Conservation (phyloP, 768 basidiomycete genomes). For the Agrocybe pediades region DNA sequence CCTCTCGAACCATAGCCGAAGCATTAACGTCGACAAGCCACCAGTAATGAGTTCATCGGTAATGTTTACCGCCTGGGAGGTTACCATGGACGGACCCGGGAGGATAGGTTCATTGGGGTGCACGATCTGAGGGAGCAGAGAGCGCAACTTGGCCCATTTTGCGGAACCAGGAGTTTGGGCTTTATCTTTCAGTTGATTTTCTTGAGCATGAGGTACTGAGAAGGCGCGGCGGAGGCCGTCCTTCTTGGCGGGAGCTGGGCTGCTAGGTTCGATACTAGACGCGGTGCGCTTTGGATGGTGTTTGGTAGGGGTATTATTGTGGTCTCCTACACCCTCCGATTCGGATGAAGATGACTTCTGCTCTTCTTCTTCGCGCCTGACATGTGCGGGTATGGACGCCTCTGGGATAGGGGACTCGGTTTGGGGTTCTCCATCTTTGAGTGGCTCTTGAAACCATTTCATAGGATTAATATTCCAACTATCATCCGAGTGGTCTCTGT, state of each 20-base stretch:
- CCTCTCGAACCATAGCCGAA: conserved; percentile 82
- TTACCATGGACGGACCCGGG: conserved; percentile 49
- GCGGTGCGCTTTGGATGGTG: conserved; percentile 16
- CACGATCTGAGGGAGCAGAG: conserved; percentile 60
- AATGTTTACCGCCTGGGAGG: conserved; percentile 64
- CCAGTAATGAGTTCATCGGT: conserved; percentile 82
- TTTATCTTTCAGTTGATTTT: conserved; percentile 18
- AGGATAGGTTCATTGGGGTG: conserved; percentile 32
- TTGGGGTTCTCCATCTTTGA: conserved; percentile 44
- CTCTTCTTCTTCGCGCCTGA: conserved; percentile 7
- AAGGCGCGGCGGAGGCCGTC: conserved; percentile 30
- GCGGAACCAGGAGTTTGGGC: conserved; percentile 27
- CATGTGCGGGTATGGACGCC: conserved; percentile 1
- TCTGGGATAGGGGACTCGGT: conserved; percentile 32
- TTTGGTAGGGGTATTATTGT: conserved; percentile 4
- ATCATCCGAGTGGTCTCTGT: conserved; percentile 45
- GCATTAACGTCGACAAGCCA: conserved; percentile 76
- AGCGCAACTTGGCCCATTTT: conserved; percentile 68
- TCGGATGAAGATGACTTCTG: conserved; percentile 8
- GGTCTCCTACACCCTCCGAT: conserved; percentile 11
- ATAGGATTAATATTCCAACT: conserved; percentile 48
- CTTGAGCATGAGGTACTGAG: conserved; percentile 31
- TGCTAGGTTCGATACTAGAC: conserved; percentile 10
- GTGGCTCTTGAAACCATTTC: conserved; percentile 56
- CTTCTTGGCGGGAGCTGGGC: conserved; percentile 11